Base-by-base conservation (phyloP, 2,329 filamentous ascomycete genomes). In the Penicillium sp. region DNA sequence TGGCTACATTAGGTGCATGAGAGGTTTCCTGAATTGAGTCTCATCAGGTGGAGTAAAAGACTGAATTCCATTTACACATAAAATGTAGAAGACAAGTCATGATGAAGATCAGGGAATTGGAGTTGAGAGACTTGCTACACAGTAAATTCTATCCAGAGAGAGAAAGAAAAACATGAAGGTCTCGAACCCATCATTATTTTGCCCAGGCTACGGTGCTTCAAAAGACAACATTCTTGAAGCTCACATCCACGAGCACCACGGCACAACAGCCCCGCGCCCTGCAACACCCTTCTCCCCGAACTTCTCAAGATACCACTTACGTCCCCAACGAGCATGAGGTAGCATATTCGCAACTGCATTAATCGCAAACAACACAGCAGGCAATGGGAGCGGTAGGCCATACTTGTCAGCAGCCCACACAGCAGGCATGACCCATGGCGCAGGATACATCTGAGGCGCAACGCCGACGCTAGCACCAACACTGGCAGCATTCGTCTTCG, bases 281-380 rank as follows among this genome's bases (percentile, higher is more conserved):
- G 83, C 83, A 56, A 96, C 83, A 73, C 86, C 88, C 45, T 95
- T 87, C 75, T 86, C 85, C 10, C 93, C 93, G 80, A 99, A 99
- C 71, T 81, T 89, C 66, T 90, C 81, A 52, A 86, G 76, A 72
- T 99, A 99, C 94, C 94, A 99, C 65, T 80, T 78, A 71, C 85
- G 85, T 23, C 93, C 93, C 59, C 85, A 83, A 47, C 94, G 76
- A 15, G 94, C 92, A 64, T 94, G 80, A 10, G 94, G 93, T 57
- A 95, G 70, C 93, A 97, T 99, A 8, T 88, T 86, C n/a, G 85
- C 75, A 46, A 99, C 75, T 74, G 96, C 91, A 69, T 96, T 97
- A 44, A 95, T 59, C 42, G 96, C 65, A 68, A 97, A 97, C 46
- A 82, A 82, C 65, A 91, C 79, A 23, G 90, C 93, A 0, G 94